These are phyloP conservation scores for Aureobasidium namibiae DNA, from an alignment of 2,329 filamentous ascomycete genomes.

Conservation along the genomic window DNA sequence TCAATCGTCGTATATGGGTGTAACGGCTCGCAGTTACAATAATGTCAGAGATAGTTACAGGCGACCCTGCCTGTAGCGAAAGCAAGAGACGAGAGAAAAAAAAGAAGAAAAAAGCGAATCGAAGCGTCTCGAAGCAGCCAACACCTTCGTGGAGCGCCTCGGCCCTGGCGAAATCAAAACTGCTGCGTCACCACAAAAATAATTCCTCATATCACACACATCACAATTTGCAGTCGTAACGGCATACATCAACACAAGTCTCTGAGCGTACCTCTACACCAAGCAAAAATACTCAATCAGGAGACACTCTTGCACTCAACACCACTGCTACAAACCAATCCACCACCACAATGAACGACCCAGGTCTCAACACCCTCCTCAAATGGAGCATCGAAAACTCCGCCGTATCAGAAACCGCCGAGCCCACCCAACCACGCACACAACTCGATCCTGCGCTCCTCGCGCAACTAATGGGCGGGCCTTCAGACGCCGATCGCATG, in stretches of 20 bases:
- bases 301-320: too few species aligned
- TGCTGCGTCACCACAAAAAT: conserved; percentile 8
- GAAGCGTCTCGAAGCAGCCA: conserved; percentile 16
- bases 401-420: conserved; percentile 25
- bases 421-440: conserved; percentile 18
- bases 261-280: neutral
- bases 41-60: neutral
- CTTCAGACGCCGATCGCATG: conserved; percentile 90
- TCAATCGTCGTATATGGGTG: too few species aligned
- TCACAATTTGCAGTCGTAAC: neutral
- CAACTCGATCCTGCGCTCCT: conserved; percentile 61
- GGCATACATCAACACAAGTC: too few species aligned
- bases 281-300: neutral
- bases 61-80: neutral
- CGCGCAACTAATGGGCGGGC: conserved; percentile 68
- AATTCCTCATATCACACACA: neutral
- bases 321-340: too few species aligned
- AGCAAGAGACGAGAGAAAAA: neutral
- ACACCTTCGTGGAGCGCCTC: conserved; percentile 6
- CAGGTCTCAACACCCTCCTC: conserved; percentile 65
- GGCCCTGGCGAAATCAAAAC: neutral
- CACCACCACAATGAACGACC: conserved; percentile 40
- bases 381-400: conserved; percentile 69
- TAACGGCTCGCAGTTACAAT: too few species aligned
- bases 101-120: neutral